Evolutionary conservation across 1,284 basidiomycete species (phyloP), one percentile per base, ranked within the genome.

Genomic region (Anthracocystis walkeri): DNA sequence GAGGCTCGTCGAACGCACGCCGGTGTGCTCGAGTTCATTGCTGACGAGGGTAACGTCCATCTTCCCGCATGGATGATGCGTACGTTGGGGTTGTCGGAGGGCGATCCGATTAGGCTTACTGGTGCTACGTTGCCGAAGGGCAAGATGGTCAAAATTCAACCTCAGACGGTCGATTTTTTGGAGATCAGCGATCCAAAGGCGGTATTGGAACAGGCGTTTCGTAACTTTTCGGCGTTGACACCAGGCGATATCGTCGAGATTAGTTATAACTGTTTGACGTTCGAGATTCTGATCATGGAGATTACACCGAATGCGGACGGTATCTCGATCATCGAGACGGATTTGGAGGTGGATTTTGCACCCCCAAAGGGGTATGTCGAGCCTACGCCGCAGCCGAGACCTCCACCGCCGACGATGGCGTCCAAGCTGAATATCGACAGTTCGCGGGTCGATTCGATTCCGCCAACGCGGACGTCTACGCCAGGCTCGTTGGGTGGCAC

Each of bases 41-140:
- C 97, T 0, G 93, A 97, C 64, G 95, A 98, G 85, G 97, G 97
- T 16, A 89, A 92, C 21, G 95, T 97, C 3, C 93, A 99, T 87
- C 88, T 99, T 14, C 97, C 97, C 0, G 93, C 94, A 74, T 99
- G 97, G 97, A 97, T 99, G 94, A 99, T 99, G 97, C 93, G 93
- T 86, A 93, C 93, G 8, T 88, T 99, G 10, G 90, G 92, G 27
- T 87, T 99, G 29, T 91, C 92, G 55, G 97, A 99, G 86, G 97
- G 97, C 14, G 96, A 99, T 87, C 91, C 94, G 5, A 93, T 99
- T 69, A 91, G 95, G 40, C 91, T 99, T 46, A 95, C 92, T 1
- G 95, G 95, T 1, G 89, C 92, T 0, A 91, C 92, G 65, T 88
- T 98, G 14, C 91, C 91, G 0, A 98, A 99, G 87, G 97, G 97